Base-by-base conservation (phyloP, 257 asterid genomes). In the Salvia miltiorrhiza region DNA sequence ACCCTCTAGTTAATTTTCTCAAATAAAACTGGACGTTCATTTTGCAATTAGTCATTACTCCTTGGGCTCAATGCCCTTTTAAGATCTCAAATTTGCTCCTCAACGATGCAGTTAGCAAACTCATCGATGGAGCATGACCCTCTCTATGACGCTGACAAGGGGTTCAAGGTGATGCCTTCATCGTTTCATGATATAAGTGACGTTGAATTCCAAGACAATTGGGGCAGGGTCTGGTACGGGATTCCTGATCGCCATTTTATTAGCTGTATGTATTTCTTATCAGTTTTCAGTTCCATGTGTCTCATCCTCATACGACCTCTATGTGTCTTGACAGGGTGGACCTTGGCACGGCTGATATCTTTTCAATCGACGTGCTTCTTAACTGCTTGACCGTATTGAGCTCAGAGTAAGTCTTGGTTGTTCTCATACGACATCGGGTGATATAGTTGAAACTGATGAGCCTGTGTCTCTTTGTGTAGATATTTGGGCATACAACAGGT, bases 401-500 rank as follows among this genome's bases (percentile, higher is more conserved):
- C 82, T 93, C 98, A 49, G 96, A 88, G 97, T 93, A 90, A 84
- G 97, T 72, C 30, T 52, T 61, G 19, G 20, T 71, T 24, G 7
- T 54, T 6, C 45, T 44, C 10, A 26, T 47, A 28, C 26, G 0
- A 33, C 24, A n/a, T 33, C 11, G 21, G 53, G 21, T 44, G 28
- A 20, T 43, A 43, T 69, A 50, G 40, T 16, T 17, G 24, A 40
- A 35, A 59, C 49, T 58, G 20, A 64, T 8, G 4, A 21, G 37
- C 3, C 17, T 17, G 4, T 19, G 49, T 57, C 21, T 65, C 21
- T 33, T 7, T 43, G n/a, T 50, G 68, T 86, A 93, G 96, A 68
- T 93, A 93, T 71, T 67, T 93, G 82, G 97, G 98, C 69, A 93
- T 93, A 53, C 91, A 93, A 41, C 97, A 93, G 79, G 98, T 93